A percentile compares a stretch with the other conserved stretches of the same genome.
These are phyloP conservation scores for Aspergillus caelatus DNA, from an alignment of 2,329 filamentous ascomycete species.

Conservation along the genomic window DNA sequence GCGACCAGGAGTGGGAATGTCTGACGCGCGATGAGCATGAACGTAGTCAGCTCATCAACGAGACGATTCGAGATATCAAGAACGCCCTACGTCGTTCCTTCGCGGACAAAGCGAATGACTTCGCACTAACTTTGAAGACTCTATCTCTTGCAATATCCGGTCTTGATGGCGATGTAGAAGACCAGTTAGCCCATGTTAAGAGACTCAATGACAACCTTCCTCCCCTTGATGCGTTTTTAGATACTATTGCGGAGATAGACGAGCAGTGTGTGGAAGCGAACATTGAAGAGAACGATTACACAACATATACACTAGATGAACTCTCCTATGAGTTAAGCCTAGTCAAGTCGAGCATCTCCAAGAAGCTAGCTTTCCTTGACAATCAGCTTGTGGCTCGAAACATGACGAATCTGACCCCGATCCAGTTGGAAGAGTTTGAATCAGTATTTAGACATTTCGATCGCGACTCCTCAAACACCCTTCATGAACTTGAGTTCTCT, in stretches of 20 bases:
- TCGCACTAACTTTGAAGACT: conserved; percentile 91
- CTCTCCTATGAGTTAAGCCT: conserved; percentile 89
- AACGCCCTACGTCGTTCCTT: conserved; percentile 90
- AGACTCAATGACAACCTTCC: conserved; percentile 82
- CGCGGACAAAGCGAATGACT: conserved; percentile 97
- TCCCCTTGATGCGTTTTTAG: conserved; percentile 87
- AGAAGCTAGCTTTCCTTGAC: conserved; percentile 94
- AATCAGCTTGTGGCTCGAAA: conserved; percentile 98
- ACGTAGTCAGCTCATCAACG: conserved; percentile 92
- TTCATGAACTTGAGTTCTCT: conserved; percentile 93
- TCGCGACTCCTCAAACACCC: conserved; percentile 83
- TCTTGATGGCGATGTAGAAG: conserved; percentile 95
- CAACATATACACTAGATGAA: conserved; percentile 98
- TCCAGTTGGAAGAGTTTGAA: conserved; percentile 98
- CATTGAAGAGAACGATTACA: conserved; percentile 99
- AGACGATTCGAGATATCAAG: conserved; percentile 98
- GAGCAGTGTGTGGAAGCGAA: conserved; percentile 92
- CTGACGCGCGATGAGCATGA: conserved; percentile 83
- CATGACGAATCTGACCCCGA: conserved; percentile 98
- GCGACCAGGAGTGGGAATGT: conserved; percentile 79
- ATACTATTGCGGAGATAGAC: conserved; percentile 83
- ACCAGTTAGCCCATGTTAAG: conserved; percentile 85
- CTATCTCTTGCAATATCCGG: conserved; percentile 93
- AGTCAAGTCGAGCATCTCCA: conserved; percentile 88
- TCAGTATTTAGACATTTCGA: conserved; percentile 98